Evolutionary conservation across 2,329 filamentous ascomycete species (phyloP).

Genomic region (Lasiodiplodia theobromae): DNA sequence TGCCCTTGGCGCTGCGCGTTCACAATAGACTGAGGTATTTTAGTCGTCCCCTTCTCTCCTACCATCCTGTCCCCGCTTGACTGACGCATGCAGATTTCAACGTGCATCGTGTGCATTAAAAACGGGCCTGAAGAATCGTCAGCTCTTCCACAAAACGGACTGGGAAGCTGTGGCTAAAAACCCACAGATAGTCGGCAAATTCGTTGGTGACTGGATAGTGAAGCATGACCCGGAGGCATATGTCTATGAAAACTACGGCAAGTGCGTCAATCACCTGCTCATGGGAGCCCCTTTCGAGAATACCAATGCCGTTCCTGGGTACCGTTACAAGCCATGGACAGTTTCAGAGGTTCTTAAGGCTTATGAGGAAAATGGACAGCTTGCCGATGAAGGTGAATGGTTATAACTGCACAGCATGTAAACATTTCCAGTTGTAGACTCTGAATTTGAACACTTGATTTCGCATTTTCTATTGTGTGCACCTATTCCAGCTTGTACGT

Average conservation of each 20-base stretch:
- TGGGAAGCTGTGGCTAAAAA: constrained; percentile 28
- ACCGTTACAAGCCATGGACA: background rate
- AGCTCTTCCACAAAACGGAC: constrained; percentile 46
- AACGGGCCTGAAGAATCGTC: constrained; percentile 43
- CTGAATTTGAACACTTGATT: no score
- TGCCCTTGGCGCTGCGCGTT: constrained; percentile 39
- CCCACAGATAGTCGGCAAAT: no score
- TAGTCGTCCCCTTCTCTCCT: no score
- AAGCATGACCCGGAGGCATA: background rate
- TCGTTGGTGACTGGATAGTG: background rate
- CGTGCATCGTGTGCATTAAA: constrained; percentile 43
- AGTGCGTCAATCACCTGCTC: background rate
- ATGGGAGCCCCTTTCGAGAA: background rate
- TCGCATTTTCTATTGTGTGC: no score
- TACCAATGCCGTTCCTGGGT: background rate
- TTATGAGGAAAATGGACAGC: background rate
- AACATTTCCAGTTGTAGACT: no score
- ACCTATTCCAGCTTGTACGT: no score
- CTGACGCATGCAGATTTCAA: constrained; percentile 32
- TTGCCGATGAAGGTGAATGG: background rate
- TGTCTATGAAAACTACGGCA: background rate
- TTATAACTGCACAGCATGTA: no score
- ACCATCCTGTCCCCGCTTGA: no score
- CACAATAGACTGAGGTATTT: constrained; percentile 42
- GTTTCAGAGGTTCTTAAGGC: constrained; percentile 29